These are phyloP conservation scores for Periconia sp. DNA, from an alignment of 2,329 filamentous ascomycete genomes.

Conservation along the genomic window DNA sequence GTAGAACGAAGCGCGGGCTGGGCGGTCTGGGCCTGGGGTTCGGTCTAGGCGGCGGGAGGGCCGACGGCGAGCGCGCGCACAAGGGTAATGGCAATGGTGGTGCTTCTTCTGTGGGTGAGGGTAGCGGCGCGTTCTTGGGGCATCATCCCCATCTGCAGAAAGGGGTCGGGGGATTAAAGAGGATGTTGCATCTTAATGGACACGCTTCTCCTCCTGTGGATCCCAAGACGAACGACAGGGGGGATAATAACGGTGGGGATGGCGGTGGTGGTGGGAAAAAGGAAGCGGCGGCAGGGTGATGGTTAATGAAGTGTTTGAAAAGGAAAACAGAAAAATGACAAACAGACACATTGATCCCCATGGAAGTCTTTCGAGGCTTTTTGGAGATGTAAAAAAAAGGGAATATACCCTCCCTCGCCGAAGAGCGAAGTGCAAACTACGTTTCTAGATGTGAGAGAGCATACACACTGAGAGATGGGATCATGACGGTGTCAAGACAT, in stretches of 20 bases:
- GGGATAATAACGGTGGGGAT: background rate
- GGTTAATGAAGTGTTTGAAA: too few species aligned
- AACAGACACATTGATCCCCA: too few species aligned
- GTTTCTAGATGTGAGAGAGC: too few species aligned
- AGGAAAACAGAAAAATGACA: too few species aligned
- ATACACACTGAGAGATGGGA: too few species aligned
- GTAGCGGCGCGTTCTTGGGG: conserved; percentile 28
- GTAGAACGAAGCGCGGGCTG: conserved; percentile 31
- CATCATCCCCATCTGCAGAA: conserved; percentile 46
- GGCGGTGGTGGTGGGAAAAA: too few species aligned
- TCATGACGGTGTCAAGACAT: too few species aligned
- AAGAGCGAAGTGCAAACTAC: too few species aligned
- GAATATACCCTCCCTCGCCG: too few species aligned
- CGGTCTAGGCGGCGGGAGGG: background rate
- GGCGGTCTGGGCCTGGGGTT: background rate
- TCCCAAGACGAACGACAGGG: background rate
- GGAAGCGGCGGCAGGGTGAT: too few species aligned
- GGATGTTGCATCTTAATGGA: conserved; percentile 45
- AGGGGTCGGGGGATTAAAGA: conserved; percentile 49
- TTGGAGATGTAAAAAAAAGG: too few species aligned
- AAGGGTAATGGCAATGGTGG: conserved; percentile 19
- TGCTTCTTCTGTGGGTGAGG: background rate
- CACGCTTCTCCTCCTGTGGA: conserved; percentile 5
- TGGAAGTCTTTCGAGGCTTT: too few species aligned
- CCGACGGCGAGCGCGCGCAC: background rate